Evolutionary conservation across 352 stramenopile species (phyloP).

Genomic region (Phytophthora pisi): DNA sequence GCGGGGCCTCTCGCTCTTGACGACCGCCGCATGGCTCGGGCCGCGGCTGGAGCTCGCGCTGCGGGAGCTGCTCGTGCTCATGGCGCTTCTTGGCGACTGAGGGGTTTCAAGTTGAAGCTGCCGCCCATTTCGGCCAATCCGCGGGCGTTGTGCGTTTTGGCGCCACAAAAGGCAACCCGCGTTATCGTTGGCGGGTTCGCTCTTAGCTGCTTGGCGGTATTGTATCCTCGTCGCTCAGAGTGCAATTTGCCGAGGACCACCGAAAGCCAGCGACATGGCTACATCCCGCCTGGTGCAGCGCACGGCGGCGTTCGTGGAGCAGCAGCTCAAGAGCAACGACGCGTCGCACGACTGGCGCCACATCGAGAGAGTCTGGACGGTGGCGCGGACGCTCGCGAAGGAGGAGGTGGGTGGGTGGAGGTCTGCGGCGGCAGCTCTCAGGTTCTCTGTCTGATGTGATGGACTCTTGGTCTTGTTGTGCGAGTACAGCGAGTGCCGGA

Average conservation of each 20-base stretch:
- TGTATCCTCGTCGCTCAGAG: conserved; percentile 6
- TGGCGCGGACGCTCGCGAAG: conserved; percentile 69
- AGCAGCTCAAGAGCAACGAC: conserved; percentile 77
- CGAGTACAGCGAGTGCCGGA: conserved; percentile 49
- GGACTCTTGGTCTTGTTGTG: neutral
- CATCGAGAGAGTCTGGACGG: conserved; percentile 88
- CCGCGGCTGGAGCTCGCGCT: conserved; percentile 29
- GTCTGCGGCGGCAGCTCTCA: conserved; percentile 4
- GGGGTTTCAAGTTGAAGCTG: conserved; percentile 38
- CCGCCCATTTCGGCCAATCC: conserved; percentile 20
- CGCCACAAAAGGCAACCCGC: conserved; percentile 17
- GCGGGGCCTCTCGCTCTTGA: conserved; percentile 43
- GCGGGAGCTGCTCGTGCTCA: conserved; percentile 32
- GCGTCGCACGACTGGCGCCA: conserved; percentile 89
- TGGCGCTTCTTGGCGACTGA: conserved; percentile 17
- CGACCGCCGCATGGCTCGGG: conserved; percentile 8
- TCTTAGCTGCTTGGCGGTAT: neutral
- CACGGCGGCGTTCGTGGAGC: conserved; percentile 76
- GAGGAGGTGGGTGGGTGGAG: conserved; percentile 57
- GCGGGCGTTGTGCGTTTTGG: conserved; percentile 2
- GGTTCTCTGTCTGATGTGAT: neutral
- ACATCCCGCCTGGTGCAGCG: conserved; percentile 64
- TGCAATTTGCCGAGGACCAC: conserved; percentile 12
- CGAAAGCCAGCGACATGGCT: conserved; percentile 31
- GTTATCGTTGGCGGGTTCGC: conserved; percentile 10